Evolutionary conservation across 2,329 filamentous ascomycete species (phyloP).

Genomic region (Alternaria rosae): DNA sequence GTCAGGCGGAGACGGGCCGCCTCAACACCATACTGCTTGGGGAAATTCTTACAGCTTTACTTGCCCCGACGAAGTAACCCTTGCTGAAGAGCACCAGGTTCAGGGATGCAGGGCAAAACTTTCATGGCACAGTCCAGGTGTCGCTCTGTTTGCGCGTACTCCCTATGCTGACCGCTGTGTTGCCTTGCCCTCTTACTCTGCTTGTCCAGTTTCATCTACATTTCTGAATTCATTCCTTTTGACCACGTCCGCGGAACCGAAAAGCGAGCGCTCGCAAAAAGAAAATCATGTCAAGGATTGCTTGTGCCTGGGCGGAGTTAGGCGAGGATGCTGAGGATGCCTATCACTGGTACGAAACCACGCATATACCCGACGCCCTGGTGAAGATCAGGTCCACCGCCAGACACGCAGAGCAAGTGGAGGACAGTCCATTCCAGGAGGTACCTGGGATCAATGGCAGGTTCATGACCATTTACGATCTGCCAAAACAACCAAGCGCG

Average conservation of each 20-base stretch:
- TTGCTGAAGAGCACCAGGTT: constrained; percentile 4
- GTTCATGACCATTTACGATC: constrained; percentile 21
- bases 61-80: background rate
- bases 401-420: constrained; percentile 11
- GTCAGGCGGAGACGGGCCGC: constrained; percentile 4
- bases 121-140: constrained; percentile 10
- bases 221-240: background rate
- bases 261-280: background rate
- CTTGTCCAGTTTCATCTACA: background rate
- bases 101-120: constrained; percentile 1
- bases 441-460: constrained; percentile 14
- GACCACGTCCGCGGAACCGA: background rate
- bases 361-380: constrained; percentile 14
- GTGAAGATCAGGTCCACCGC: constrained; percentile 13
- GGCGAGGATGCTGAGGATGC: constrained; percentile 11
- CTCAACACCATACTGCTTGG: background rate
- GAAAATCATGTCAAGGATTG: constrained; percentile 20
- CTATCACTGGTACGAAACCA: constrained; percentile 16
- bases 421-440: constrained; percentile 24
- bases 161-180: constrained; percentile 5
- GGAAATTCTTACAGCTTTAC: background rate
- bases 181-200: background rate
- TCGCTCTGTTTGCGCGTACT: background rate
- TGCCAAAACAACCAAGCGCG: constrained; percentile 11
- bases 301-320: constrained; percentile 21